Conservation (phyloP, 345 rosid genomes). For the Eutrema heterophyllum region DNA sequence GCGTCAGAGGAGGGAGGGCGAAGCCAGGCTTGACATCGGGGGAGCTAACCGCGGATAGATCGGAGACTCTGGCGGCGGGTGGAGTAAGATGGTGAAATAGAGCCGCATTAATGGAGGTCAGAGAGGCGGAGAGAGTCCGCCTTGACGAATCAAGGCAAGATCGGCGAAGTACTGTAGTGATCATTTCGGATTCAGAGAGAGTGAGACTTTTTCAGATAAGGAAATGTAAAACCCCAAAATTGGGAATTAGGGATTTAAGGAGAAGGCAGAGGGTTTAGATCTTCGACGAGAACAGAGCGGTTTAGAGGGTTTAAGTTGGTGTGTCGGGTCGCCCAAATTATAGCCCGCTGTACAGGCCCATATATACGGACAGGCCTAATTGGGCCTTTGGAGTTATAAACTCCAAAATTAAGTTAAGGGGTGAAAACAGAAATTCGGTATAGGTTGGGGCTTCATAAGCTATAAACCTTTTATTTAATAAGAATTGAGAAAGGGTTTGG, state of each 20-base stretch:
- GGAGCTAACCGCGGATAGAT: background rate
- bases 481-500: background rate
- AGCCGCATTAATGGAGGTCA: constrained; percentile 13
- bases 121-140: background rate
- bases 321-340: background rate
- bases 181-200: constrained; percentile 15
- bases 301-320: background rate
- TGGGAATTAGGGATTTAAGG: constrained; percentile 34
- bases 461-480: background rate
- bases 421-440: background rate
- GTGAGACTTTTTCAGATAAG: background rate
- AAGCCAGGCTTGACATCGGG: background rate
- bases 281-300: background rate
- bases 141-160: constrained; percentile 15
- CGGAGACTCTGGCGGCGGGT: constrained; percentile 12
- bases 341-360: constrained; percentile 1
- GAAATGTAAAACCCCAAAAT: constrained; percentile 11
- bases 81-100: constrained; percentile 10
- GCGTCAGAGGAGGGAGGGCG: background rate
- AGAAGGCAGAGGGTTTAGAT: constrained; percentile 10
- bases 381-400: background rate
- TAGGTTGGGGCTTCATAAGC: background rate
- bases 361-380: background rate
- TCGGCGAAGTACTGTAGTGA: constrained; percentile 21
- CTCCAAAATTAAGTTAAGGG: background rate